Evolutionary conservation across 495 filamentous ascomycete species (phyloP).

Genomic region (Xanthoparmelia taractica): DNA sequence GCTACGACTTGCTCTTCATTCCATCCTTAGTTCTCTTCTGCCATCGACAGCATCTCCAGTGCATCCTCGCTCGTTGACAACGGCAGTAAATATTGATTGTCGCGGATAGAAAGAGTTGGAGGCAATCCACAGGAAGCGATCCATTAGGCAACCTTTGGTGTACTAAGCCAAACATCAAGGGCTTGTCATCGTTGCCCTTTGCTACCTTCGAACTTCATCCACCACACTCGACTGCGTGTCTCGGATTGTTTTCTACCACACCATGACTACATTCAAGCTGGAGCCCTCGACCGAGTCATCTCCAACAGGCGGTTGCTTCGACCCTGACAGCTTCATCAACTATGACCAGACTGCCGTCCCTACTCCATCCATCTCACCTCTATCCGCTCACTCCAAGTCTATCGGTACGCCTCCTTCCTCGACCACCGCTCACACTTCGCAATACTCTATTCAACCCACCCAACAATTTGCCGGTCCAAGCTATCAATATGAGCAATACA

Average conservation of each 20-base stretch:
- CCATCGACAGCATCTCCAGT: background rate
- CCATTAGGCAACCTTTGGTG: slow-evolving; percentile 11
- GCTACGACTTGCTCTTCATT: background rate
- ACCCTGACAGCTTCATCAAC: slow-evolving; percentile 45
- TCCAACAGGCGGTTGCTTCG: slow-evolving; percentile 28
- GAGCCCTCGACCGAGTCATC: slow-evolving; percentile 7
- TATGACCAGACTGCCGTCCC: slow-evolving; percentile 39
- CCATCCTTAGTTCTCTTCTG: too few relatives aligned
- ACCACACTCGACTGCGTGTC: background rate
- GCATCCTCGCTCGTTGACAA: background rate
- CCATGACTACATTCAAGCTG: slow-evolving; percentile 18
- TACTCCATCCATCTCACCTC: slow-evolving; percentile 43
- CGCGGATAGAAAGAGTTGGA: background rate
- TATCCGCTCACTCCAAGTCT: slow-evolving; percentile 31
- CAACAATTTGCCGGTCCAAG: slow-evolving; percentile 68
- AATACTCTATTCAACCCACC: slow-evolving; percentile 34
- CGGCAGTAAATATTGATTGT: background rate
- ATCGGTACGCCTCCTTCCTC: slow-evolving; percentile 29
- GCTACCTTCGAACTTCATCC: slow-evolving; percentile 2
- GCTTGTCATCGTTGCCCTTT: background rate
- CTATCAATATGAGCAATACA: slow-evolving; percentile 85
- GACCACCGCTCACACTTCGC: slow-evolving; percentile 32
- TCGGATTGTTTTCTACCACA: background rate
- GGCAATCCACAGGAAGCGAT: slow-evolving; percentile 6
- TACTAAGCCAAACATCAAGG: slow-evolving; percentile 6